Evolutionary conservation across 805 yeast species (phyloP), one percentile per base, ranked within the genome.

Genomic region (Cyberlindnera galapagoensis): DNA sequence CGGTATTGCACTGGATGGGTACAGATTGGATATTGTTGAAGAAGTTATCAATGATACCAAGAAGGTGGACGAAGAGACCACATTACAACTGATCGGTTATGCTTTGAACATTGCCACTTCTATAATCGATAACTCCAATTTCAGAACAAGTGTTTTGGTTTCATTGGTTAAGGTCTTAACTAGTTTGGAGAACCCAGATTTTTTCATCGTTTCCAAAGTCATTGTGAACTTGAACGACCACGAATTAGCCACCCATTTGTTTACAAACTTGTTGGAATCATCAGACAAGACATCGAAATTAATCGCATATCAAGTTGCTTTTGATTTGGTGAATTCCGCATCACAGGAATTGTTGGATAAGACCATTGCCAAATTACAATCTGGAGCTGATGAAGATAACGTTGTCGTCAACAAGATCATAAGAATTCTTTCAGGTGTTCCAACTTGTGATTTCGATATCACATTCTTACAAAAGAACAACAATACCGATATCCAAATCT

Each of bases 301-400:
- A 42, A 67, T 82, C 38, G 94, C 94, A 3, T 84, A 76, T 58
- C 98, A 92, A 65, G 84, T 90, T 33, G 97, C 97, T 1, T 92
- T 92, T 57, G 98, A 92, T 57, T 71, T 92, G 38, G 97, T 88
- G 6, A 78, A 77, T 34, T 78, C 94, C 11, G 96, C 96, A 0
- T 74, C 95, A 7, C 97, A 90, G 62, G 94, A 85, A 52, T 68
- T 92, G 44, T 67, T 88, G 37, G 80, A 76, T 35, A 68, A 64
- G 28, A 67, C 79, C 6, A 59, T 69, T 17, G 62, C 67, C 24
- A 63, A 66, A 7, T 52, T 67, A 26, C 56, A 51, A 11, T 51
- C 49, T 24, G 30, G 42, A 15, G 46, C 49, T 23, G 28, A 45
- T 7, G 56, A 52, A 20, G 59, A 52, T 34, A 44, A 38, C 21